Evolutionary conservation across 1,139 yeast species (phyloP), one percentile per base, ranked within the genome.

Genomic region (Lodderomyces beijingensis): DNA sequence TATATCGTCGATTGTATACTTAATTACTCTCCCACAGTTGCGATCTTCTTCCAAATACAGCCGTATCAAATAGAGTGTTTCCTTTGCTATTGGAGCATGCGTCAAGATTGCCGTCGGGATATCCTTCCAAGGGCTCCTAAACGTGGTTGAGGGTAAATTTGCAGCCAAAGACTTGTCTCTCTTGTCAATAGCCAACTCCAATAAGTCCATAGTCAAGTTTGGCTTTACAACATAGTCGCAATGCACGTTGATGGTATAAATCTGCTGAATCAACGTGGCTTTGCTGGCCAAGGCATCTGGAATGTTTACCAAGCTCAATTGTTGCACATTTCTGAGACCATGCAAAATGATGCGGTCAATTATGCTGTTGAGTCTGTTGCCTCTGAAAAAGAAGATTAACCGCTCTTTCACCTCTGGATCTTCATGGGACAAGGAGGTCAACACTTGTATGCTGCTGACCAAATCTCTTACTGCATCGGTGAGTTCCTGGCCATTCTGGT

Each of bases 351-450:
- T 23, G 11, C 25, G 25, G 10, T 23, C 14, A 6, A 33, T 24
- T 10, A 33, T 19, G 13, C 25, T 24, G 11, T 33, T 20, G 26
- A 33, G 18, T 11, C 30, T 25, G 18, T 33, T 33, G 21, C 29
- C 29, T 7, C 17, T 5, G 17, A 28, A 13, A 21, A 33, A 33
- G 15, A 28, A 28, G 9, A 13, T 19, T n/a, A 33, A 12, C 3
- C 32, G 15, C 10, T 33, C 20, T 3, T 12, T 20, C 15, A 7
- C 6, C 25, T 21, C 23, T 14, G 4, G 12, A 17, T 4, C 22
- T 15, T 13, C 24, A 7, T 28, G 31, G 14, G 5, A 15, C 8
- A 19, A 19, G 4, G 16, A 14, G 4, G 7, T 10, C 15, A 28
- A 16, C 5, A 12, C 9, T 4, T 22, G 5, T n/a, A 28, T 11